Conservation (phyloP, 2,329 filamentous ascomycete genomes). For the Diaporthe humulicola region DNA sequence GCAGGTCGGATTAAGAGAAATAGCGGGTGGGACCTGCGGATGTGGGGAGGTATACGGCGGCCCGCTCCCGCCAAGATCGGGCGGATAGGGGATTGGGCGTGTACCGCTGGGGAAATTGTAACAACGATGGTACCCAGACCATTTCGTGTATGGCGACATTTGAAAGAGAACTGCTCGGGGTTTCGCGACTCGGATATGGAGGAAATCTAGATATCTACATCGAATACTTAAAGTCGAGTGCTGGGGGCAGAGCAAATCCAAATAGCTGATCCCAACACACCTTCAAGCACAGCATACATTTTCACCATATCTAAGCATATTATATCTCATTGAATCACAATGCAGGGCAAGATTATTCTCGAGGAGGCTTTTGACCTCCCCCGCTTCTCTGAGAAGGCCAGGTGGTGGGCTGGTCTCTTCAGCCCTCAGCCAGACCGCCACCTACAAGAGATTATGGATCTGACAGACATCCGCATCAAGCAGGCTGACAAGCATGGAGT, state of each 20-base stretch:
- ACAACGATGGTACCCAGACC: background rate
- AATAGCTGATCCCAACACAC: background rate
- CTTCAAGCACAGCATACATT: background rate
- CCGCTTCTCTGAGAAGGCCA: conserved; percentile 68
- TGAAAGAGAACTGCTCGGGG: background rate
- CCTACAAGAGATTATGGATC: conserved; percentile 64
- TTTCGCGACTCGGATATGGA: background rate
- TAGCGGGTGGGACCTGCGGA: background rate
- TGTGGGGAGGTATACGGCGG: background rate
- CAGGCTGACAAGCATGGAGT: conserved; percentile 54
- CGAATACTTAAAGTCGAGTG: conserved; percentile 22
- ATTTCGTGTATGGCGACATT: background rate
- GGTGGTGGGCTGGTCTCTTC: conserved; percentile 73
- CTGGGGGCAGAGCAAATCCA: background rate
- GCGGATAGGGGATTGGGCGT: background rate
- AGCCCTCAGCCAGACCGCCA: conserved; percentile 71
- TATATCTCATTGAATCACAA: conserved; percentile 45
- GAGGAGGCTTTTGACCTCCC: conserved; percentile 74
- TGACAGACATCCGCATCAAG: conserved; percentile 56
- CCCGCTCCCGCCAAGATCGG: background rate
- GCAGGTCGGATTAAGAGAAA: too few species aligned
- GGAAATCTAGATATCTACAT: background rate
- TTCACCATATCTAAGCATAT: background rate
- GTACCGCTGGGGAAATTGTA: background rate
- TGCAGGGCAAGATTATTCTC: conserved; percentile 72